A percentile compares a stretch with the other conserved stretches of the same genome.
Evolutionary conservation across 495 filamentous ascomycete species (phyloP).

Genomic region (Lasiosphaeria hispida): DNA sequence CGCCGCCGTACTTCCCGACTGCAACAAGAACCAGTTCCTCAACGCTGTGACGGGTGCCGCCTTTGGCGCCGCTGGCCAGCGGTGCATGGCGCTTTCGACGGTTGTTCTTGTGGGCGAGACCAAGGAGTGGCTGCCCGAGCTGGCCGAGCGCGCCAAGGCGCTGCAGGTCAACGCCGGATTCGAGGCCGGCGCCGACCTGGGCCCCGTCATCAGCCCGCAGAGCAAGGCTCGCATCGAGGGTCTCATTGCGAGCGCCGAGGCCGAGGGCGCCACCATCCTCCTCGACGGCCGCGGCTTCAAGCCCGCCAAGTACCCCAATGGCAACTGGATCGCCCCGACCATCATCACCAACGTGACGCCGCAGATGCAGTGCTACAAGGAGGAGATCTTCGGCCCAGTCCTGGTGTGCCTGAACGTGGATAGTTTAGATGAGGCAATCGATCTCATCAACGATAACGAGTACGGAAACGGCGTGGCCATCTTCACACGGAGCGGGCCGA

Average conservation of each 20-base stretch:
- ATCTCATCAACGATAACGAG: conserved; percentile 63
- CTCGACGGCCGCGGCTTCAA: conserved; percentile 90
- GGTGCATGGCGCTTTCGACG: conserved; percentile 96
- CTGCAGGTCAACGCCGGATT: conserved; percentile 92
- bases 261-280: conserved; percentile 90
- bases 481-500: conserved; percentile 60
- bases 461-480: conserved; percentile 68
- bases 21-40: conserved; percentile 95
- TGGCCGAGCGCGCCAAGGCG: conserved; percentile 88
- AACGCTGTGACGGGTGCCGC: conserved; percentile 94
- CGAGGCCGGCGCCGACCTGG: conserved; percentile 88
- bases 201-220: conserved; percentile 94
- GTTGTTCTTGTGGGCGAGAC: conserved; percentile 93
- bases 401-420: conserved; percentile 80
- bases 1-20: conserved; percentile 89
- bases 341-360: conserved; percentile 92
- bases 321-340: conserved; percentile 93
- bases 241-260: conserved; percentile 83
- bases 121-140: conserved; percentile 85
- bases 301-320: conserved; percentile 90
- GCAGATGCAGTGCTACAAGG: conserved; percentile 89
- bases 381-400: conserved; percentile 98
- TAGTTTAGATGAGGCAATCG: conserved; percentile 75
- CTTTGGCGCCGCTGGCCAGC: conserved; percentile 94
- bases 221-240: conserved; percentile 86